Evolutionary conservation across 2,329 filamentous ascomycete genomes (phyloP), one percentile per base, ranked within the genome.

Genomic region (Phoma sp.): DNA sequence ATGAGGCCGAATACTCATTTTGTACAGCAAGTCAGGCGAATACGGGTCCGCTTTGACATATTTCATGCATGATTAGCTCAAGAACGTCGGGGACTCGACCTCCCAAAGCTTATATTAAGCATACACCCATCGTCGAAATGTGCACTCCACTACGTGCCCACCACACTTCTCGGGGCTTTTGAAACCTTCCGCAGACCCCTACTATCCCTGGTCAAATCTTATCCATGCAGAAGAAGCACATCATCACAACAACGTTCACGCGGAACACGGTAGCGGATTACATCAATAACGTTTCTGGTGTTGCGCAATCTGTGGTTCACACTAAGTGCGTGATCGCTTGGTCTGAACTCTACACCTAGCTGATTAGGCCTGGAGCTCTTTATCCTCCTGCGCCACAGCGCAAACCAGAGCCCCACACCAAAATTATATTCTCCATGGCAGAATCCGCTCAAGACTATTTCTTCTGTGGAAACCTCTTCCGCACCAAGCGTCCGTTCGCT

Each of bases 271-370:
- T 25, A 37, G 15, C 22, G 24, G 47, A 17, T 25, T 38, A 31
- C 6, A 9, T 15, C 24, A 37, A 47, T 25, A 43, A 48, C 19
- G 51, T 38, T 48, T 36, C 44, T 29, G 33, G 43, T 44, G 39
- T 44, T 48, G 39, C 39, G 51, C 43, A 32, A 54, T 54, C 43
- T 48, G 21, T 12, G 39, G n/a, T 54, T 48, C 21, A 29, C 4
- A 24, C 3, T 38, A 25, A 24, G 10, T 24, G 43, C 25, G 15
- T 21, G 33, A 48, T 48, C 32, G 44, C 21, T 39, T 39, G 27
- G 39, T 29, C 25, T 43, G 21, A 48, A 43, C 33, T 43, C n/a
- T 17, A 17, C 17, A 17, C 17, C 17, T 43, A 39, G 12, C 38
- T 43, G 33, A 22, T 41, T 48, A 27, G 24, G 29, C 25, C 44